Evolutionary conservation across 441 rosid genomes (phyloP).

Genomic region (Cnidoscolus chayamansa): DNA sequence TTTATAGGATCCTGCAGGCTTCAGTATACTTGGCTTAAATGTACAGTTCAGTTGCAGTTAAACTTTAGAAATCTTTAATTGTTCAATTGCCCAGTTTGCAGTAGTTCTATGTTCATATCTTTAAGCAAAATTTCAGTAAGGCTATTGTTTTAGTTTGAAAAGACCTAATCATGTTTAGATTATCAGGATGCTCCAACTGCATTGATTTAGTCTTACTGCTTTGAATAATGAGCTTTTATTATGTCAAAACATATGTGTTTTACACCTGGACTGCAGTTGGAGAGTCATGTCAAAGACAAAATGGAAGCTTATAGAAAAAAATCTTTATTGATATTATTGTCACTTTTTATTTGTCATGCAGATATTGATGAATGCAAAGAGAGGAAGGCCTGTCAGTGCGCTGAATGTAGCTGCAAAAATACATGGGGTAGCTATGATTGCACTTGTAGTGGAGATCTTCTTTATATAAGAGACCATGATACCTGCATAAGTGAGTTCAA

Average conservation of each 20-base stretch:
- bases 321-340: slow-evolving; percentile 7
- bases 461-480: slow-evolving; percentile 91
- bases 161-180: not conserved
- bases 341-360: slow-evolving; percentile 24
- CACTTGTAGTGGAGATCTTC: slow-evolving; percentile 75
- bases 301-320: not conserved
- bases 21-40: not conserved
- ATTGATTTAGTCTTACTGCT: not conserved
- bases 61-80: not conserved
- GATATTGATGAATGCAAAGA: slow-evolving; percentile 94
- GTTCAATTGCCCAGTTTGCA: too few species aligned
- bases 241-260: not conserved
- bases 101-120: not conserved
- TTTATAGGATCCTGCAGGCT: not conserved
- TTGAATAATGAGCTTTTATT: not conserved
- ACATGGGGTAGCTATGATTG: slow-evolving; percentile 99
- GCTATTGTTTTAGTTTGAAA: not conserved
- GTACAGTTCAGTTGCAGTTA: not conserved
- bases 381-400: slow-evolving; percentile 84
- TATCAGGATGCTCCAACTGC: not conserved
- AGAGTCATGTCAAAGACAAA: not conserved
- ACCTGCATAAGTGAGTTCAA: slow-evolving; percentile 83
- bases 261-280: not conserved
- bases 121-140: not conserved
- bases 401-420: slow-evolving; percentile 85